Conservation (phyloP, 1,284 basidiomycete genomes). For the Amylostereum areolatum region DNA sequence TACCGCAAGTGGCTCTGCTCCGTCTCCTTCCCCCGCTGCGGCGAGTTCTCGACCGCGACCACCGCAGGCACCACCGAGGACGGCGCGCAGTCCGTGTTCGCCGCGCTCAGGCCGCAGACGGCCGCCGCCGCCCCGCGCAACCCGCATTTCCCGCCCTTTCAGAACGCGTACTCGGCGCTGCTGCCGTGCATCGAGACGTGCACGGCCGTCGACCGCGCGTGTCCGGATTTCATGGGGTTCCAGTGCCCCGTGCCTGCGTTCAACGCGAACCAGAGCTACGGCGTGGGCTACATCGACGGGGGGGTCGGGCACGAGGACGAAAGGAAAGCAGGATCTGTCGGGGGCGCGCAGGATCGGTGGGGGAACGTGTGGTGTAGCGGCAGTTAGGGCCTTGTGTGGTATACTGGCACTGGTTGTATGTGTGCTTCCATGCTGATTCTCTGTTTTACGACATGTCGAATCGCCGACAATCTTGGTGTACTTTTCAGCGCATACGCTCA, state of each 20-base stretch:
- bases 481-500: too few species aligned
- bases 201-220: constrained; percentile 66
- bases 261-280: constrained; percentile 70
- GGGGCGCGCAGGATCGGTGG: constrained; percentile 57
- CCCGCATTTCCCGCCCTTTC: constrained; percentile 38
- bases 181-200: constrained; percentile 79
- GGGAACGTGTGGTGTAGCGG: constrained; percentile 87
- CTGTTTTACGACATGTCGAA: too few species aligned
- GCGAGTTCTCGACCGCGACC: constrained; percentile 35
- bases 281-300: constrained; percentile 62
- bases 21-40: constrained; percentile 68
- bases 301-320: constrained; percentile 35
- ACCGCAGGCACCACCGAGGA: constrained; percentile 21
- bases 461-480: too few species aligned
- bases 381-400: too few species aligned
- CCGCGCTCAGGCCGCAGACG: constrained; percentile 35
- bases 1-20: constrained; percentile 81
- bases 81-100: constrained; percentile 23
- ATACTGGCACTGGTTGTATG: too few species aligned
- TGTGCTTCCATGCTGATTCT: too few species aligned
- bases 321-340: constrained; percentile 41
- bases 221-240: constrained; percentile 70
- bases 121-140: constrained; percentile 36
- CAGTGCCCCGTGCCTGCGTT: constrained; percentile 60
- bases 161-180: constrained; percentile 49